Evolutionary conservation across 768 basidiomycete genomes (phyloP).

Genomic region (Tephrocybe sp.): DNA sequence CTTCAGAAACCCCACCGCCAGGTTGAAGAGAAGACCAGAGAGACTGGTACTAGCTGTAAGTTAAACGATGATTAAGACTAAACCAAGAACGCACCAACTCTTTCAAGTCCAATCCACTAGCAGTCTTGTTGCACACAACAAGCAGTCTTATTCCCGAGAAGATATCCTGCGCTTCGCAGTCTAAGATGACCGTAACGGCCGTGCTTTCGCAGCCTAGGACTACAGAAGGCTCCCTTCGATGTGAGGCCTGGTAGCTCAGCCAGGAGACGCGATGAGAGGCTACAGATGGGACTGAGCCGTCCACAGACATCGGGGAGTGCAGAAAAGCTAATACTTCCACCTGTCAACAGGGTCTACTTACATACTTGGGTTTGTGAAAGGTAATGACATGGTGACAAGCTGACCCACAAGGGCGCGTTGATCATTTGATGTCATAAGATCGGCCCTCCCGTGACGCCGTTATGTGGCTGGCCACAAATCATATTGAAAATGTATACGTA

Average conservation of each 20-base stretch:
- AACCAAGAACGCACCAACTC: neutral
- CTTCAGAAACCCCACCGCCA: neutral
- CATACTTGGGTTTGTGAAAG: no score
- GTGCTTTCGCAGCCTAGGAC: neutral
- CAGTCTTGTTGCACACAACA: neutral
- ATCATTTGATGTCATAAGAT: no score
- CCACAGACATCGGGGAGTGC: no score
- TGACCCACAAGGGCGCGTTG: no score
- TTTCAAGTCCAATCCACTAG: neutral
- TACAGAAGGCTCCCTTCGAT: neutral
- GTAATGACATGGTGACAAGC: no score
- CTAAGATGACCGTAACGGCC: neutral
- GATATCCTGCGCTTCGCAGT: neutral
- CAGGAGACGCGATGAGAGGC: neutral
- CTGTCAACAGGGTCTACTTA: no score
- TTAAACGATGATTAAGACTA: neutral
- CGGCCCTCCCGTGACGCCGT: no score
- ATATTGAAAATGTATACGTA: no score
- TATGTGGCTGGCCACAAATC: no score
- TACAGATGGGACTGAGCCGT: no score
- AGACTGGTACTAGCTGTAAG: neutral
- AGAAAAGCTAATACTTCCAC: no score
- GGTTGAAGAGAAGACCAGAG: slow-evolving; percentile 1
- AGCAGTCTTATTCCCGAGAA: slow-evolving; percentile 3
- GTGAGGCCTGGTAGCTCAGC: slow-evolving; percentile 1